Evolutionary conservation across 805 yeast genomes (phyloP), one percentile per base, ranked within the genome.

Genomic region (Yarrowia deformans): DNA sequence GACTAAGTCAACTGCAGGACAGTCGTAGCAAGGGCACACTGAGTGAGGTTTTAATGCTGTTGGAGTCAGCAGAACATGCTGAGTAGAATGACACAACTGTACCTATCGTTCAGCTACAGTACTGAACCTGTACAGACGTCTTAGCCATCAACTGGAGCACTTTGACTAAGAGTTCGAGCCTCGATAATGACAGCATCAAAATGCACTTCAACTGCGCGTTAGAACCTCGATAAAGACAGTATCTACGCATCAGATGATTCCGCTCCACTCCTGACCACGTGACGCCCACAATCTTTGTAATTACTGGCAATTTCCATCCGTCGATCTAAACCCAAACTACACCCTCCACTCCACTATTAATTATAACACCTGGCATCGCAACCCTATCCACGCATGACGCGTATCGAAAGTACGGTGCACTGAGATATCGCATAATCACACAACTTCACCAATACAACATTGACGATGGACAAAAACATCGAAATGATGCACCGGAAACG

Each of bases 401-500:
- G 58, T 54, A 23, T 23, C 29, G 29, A 23, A 2, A 23, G 29
- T 23, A 23, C 29, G n/a, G n/a, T n/a, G n/a, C n/a, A 37, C 42
- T 54, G 13, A 8, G 12, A 9, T 23, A 56, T 56, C 48, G 63
- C 63, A 56, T 40, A 40, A 56, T 56, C 63, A 3, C 8, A 7
- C 60, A n/a, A n/a, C 18, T 9, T 14, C 29, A n/a, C 46, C 35
- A 29, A 48, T 2, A 12, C 14, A 8, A 18, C 50, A 39, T 39
- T 10, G 14, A 63, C 16, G 39, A 63, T 63, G 68, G 68, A 48
- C 37, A 49, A 63, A 48, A 48, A 63, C 55, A 63, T 63, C 56
- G 68, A 63, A 32, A 48, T 63, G 68, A 63, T 63, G 68, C 68
- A 63, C 56, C 55, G 68, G 29, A 63, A 63, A 39, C 55, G 68